Evolutionary conservation across 78 protist species (phyloP), one percentile per base, ranked within the genome.

Genomic region (Tieghemostelium lacteum): DNA sequence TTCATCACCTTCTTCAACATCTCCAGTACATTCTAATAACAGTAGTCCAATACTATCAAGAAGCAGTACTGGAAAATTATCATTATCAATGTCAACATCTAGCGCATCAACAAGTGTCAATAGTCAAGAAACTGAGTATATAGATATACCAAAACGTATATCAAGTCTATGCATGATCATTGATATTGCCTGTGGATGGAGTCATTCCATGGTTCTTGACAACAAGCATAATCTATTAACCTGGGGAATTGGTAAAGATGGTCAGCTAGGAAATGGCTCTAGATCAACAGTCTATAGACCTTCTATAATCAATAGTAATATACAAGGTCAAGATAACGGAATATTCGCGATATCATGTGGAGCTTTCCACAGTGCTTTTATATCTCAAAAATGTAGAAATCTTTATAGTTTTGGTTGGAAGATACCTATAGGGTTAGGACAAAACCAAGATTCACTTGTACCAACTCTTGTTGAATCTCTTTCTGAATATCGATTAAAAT

Each of bases 231-330:
- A 24, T 34, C 63, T 76, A 2, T 20, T 42, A 1, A 49, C 62
- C n/a, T 75, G 87, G 87, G 87, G 87, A 3, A 63, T 52, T 24
- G 75, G 75, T 2, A n/a, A 36, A 2, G 87, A 77, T 65, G 87
- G 87, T 16, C 87, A 77, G 31, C 29, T 65, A 0, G 91, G 91
- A n/a, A 57, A 17, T 1, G 91, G 78, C 1, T 24, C 3, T 1
- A 66, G 33, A 26, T 28, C 17, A 28, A 60, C 54, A 42, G 20
- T 36, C 16, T 69, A 55, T 34, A 37, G 55, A 22, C 91, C 91
- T 5, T 39, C 24, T 26, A 60, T 45, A 28, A 70, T 83, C 12
- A 12, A 22, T 37, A 24, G 58, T 3, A 55, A 63, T 1, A 66
- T 69, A 14, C 52, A 45, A 1, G 75, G 42, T 22, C 65, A 12